These are phyloP conservation scores for Yamadazyma sp. DNA, from an alignment of 805 yeast species.

Conservation along the genomic window DNA sequence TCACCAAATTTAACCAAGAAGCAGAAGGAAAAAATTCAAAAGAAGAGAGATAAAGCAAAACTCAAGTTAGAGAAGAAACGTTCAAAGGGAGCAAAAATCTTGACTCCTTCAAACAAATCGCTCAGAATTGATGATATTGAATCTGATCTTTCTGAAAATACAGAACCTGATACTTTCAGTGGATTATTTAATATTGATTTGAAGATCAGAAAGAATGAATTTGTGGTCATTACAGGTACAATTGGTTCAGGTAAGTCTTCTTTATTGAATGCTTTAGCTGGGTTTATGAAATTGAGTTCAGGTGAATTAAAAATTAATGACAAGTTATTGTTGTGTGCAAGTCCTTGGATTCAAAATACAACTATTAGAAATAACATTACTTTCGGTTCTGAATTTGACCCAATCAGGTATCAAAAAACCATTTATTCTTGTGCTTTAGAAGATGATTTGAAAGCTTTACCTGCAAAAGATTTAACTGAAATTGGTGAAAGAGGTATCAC, in stretches of 20 bases:
- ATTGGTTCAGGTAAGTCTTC: conserved; percentile 45
- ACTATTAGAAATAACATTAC: conserved; percentile 38
- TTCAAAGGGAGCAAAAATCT: background rate
- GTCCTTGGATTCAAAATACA: conserved; percentile 45
- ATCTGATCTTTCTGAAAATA: background rate
- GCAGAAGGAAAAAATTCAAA: conserved; percentile 11
- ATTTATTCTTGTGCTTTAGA: conserved; percentile 38
- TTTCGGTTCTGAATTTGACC: conserved; percentile 34
- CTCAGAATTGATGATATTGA: background rate
- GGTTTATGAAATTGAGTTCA: conserved; percentile 30
- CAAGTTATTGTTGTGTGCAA: conserved; percentile 31
- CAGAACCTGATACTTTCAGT: conserved; percentile 18
- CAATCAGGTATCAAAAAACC: conserved; percentile 23
- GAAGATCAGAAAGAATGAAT: conserved; percentile 28
- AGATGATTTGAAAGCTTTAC: conserved; percentile 33
- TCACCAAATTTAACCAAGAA: conserved; percentile 11
- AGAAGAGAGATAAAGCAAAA: conserved; percentile 12
- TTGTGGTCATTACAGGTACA: conserved; percentile 40
- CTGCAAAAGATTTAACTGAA: conserved; percentile 39
- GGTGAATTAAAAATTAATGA: conserved; percentile 26
- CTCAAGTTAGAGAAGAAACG: conserved; percentile 4
- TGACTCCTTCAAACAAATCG: background rate
- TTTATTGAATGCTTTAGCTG: conserved; percentile 37
- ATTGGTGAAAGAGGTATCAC: conserved; percentile 46
- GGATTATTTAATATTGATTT: conserved; percentile 35